phyloP scores from a whole-genome alignment of 331 rosid species.

The Rhamnella rubrinervis region DNA sequence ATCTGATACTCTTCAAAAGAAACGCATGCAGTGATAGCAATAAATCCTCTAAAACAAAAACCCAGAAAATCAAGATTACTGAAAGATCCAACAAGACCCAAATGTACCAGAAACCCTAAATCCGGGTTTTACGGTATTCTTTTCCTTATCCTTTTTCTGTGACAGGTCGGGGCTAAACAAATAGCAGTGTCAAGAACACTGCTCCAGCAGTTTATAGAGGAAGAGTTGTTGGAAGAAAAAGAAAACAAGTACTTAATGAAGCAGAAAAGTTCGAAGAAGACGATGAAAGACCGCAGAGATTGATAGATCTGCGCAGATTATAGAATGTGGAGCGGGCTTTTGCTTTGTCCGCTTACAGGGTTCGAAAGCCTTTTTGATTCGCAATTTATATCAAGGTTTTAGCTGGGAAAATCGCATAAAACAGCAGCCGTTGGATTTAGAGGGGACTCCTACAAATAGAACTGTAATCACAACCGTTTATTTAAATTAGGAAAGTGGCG shows the following conservation, averaged over 20 bases:
- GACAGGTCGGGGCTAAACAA: neutral
- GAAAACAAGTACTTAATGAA: neutral
- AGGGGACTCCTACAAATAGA: neutral
- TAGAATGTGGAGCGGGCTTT: neutral
- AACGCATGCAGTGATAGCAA: conserved; percentile 17
- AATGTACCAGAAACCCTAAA: conserved; percentile 28
- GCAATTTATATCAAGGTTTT: conserved; percentile 8
- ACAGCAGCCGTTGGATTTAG: conserved; percentile 15
- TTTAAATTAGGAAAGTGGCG: neutral
- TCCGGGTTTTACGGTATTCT: conserved; percentile 10
- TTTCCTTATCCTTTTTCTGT: neutral
- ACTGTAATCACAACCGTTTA: conserved; percentile 7
- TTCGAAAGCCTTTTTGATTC: neutral
- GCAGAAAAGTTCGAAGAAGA: neutral
- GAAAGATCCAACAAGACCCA: conserved; percentile 29
- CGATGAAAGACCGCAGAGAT: neutral
- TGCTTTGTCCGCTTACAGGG: neutral
- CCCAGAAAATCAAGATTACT: conserved; percentile 20
- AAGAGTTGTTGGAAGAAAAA: neutral
- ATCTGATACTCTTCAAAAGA: conserved; percentile 14
- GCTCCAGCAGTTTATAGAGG: neutral
- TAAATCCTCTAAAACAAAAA: neutral
- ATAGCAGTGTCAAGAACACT: neutral
- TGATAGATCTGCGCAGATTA: conserved; percentile 10
- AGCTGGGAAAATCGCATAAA: neutral